phyloP scores from a whole-genome alignment of 75 land plant species.

The Cunninghamia lanceolata region DNA sequence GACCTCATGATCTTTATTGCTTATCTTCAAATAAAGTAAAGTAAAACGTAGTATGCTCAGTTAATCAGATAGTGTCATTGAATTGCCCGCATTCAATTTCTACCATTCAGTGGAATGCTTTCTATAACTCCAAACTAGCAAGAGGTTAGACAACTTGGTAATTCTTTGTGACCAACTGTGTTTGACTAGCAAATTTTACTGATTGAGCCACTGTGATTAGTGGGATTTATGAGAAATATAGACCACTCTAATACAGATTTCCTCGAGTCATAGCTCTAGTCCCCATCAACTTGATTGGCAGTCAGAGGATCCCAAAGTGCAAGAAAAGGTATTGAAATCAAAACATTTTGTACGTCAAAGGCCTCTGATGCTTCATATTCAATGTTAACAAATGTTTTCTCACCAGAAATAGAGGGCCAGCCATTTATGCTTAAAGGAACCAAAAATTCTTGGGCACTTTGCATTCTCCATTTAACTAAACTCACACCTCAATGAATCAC shows the following conservation, averaged over 20 bases:
- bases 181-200: conserved; percentile 51
- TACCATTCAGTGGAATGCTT: not conserved
- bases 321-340: conserved; percentile 87
- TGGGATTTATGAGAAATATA: conserved; percentile 77
- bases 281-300: conserved; percentile 94
- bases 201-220: conserved; percentile 65
- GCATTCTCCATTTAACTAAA: conserved; percentile 95
- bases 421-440: conserved; percentile 93
- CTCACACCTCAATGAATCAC: conserved; percentile 58
- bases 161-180: conserved; percentile 55
- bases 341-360: conserved; percentile 95
- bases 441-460: conserved; percentile 67
- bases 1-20: too few relatives aligned
- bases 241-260: conserved; percentile 91
- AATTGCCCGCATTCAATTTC: not conserved
- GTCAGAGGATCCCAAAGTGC: conserved; percentile 87
- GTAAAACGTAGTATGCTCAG: not conserved
- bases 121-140: not conserved
- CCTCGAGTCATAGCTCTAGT: conserved; percentile 98
- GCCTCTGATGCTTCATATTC: conserved; percentile 89
- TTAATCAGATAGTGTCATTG: not conserved
- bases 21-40: not conserved
- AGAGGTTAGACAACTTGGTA: conserved; percentile 61
- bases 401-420: conserved; percentile 99
- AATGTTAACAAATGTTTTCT: conserved; percentile 89